Percentiles rank a stretch among this genome's conserved stretches.
Evolutionary conservation across 345 rosid species (phyloP).

Genomic region (Camelina hispida): DNA sequence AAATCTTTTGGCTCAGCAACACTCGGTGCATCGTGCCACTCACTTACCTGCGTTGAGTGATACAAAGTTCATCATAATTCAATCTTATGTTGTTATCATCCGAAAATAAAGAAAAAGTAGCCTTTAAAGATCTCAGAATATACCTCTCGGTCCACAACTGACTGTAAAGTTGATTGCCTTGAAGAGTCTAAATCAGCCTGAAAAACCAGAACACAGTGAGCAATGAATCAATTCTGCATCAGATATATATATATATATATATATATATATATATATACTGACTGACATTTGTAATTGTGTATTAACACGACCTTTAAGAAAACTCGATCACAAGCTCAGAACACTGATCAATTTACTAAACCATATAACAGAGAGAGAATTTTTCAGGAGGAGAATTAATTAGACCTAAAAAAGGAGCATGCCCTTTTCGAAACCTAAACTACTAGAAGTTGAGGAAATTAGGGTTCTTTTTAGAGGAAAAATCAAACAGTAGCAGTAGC

Average conservation of each 20-base stretch:
- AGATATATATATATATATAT: not conserved
- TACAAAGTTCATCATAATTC: not conserved
- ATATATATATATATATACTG: not conserved
- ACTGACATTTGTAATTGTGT: not conserved
- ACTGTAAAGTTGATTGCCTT: constrained; percentile 57
- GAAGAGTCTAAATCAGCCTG: constrained; percentile 69
- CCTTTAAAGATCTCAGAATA: not conserved
- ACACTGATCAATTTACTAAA: constrained; percentile 2
- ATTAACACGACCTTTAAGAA: not conserved
- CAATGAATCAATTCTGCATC: not conserved
- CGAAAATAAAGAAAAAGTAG: not conserved
- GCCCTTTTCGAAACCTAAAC: constrained; percentile 1
- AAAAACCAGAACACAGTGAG: not conserved
- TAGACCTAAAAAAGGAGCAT: not conserved
- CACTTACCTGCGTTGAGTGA: constrained; percentile 42
- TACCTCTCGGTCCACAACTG: constrained; percentile 50
- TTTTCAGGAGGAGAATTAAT: not conserved
- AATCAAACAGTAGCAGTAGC: not conserved
- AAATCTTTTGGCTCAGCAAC: constrained; percentile 45
- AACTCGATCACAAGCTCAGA: constrained; percentile 1
- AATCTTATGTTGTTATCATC: not conserved
- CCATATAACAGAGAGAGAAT: not conserved
- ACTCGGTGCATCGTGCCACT: constrained; percentile 63
- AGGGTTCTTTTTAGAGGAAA: constrained; percentile 8
- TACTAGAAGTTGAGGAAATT: not conserved